These are phyloP conservation scores for Mycena alexandri DNA, from an alignment of 768 basidiomycete species.

Conservation along the genomic window DNA sequence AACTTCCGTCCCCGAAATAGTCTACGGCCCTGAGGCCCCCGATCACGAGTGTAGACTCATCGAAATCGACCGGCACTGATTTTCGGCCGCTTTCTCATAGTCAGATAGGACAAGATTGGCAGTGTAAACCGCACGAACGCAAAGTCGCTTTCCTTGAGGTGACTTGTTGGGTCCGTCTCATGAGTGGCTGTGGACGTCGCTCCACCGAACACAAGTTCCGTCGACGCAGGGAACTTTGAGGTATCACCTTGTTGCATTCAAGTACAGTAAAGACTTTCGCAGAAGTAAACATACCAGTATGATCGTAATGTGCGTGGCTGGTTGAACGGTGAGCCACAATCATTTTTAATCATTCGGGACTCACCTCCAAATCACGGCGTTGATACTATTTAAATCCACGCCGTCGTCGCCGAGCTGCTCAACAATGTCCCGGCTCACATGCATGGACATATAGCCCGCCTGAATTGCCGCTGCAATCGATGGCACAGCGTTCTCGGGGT, in stretches of 20 bases:
- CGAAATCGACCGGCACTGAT: constrained; percentile 32
- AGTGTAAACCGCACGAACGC: constrained; percentile 25
- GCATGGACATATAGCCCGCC: constrained; percentile 8
- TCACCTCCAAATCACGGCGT: constrained; percentile 41
- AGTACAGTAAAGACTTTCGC: background rate
- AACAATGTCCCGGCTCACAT: constrained; percentile 28
- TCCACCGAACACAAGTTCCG: constrained; percentile 36
- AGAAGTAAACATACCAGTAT: constrained; percentile 30
- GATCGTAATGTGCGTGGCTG: constrained; percentile 41
- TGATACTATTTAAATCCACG: constrained; percentile 28
- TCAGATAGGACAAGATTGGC: background rate
- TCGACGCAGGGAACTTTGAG: constrained; percentile 36
- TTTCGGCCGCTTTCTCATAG: constrained; percentile 32
- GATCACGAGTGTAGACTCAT: constrained; percentile 30
- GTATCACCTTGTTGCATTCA: constrained; percentile 32
- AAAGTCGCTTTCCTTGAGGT: constrained; percentile 32
- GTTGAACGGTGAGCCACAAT: background rate
- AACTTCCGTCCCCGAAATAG: constrained; percentile 42
- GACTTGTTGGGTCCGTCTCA: constrained; percentile 22
- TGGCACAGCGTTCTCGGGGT: constrained; percentile 33
- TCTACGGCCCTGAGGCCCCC: constrained; percentile 37
- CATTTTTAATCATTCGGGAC: background rate
- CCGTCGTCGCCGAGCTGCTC: constrained; percentile 32
- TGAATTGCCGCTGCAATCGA: constrained; percentile 9
- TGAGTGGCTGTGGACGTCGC: constrained; percentile 17